Evolutionary conservation across 2,329 filamentous ascomycete genomes (phyloP).

Genomic region (Xylariaceae sp.): DNA sequence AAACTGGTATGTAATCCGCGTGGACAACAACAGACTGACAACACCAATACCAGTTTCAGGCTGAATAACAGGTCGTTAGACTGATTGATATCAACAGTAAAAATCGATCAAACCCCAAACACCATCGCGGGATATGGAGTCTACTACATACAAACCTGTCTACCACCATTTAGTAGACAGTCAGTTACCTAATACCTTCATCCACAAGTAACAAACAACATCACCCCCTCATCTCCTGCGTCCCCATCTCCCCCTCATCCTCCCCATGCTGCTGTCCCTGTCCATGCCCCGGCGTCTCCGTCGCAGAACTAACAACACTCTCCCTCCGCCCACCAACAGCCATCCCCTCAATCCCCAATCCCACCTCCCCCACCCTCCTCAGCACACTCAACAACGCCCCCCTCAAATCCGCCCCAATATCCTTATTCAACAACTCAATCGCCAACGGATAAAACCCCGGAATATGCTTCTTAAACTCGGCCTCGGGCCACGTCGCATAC

Average conservation of each 20-base stretch:
- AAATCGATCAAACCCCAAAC: too few species aligned
- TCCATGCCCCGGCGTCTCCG: conserved; percentile 17
- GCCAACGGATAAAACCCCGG: conserved; percentile 79
- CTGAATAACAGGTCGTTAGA: too few species aligned
- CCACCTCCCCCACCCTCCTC: conserved; percentile 75
- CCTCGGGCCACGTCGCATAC: conserved; percentile 74
- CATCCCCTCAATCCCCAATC: conserved; percentile 49
- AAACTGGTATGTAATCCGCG: too few species aligned
- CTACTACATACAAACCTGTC: too few species aligned
- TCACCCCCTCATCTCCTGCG: conserved; percentile 10
- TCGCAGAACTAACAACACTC: conserved; percentile 36
- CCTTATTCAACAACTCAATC: conserved; percentile 75
- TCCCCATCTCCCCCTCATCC: conserved; percentile 24
- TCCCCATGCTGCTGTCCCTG: conserved; percentile 18
- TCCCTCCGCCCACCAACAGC: conserved; percentile 34
- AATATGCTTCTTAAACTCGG: conserved; percentile 75
- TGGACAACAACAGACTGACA: too few species aligned
- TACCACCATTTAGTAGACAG: too few species aligned
- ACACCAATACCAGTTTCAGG: too few species aligned
- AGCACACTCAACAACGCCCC: conserved; percentile 71
- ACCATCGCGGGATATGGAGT: too few species aligned
- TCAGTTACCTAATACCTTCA: too few species aligned
- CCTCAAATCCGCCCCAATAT: conserved; percentile 75
- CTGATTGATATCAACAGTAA: too few species aligned
- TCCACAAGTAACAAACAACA: neutral